These are phyloP conservation scores for Claviceps lovelessii DNA, from an alignment of 2,329 filamentous ascomycete species.

Conservation along the genomic window DNA sequence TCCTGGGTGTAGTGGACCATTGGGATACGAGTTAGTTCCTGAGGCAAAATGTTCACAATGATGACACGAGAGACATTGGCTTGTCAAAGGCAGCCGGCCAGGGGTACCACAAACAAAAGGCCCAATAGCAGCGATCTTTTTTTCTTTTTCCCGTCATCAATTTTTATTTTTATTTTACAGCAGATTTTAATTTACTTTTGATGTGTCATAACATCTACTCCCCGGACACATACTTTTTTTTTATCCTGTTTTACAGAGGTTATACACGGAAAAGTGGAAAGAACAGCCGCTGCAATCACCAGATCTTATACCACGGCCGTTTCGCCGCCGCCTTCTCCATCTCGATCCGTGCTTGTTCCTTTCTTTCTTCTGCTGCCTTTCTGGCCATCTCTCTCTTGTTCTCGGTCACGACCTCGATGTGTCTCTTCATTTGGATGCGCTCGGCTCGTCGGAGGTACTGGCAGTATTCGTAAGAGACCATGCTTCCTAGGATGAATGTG, in stretches of 20 bases:
- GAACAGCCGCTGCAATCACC: slow-evolving; percentile 22
- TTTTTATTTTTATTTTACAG: neutral
- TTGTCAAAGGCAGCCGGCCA: neutral
- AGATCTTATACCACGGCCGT: slow-evolving; percentile 42
- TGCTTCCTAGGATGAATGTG: slow-evolving; percentile 54
- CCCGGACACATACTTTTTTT: too few species aligned
- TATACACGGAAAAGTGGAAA: neutral
- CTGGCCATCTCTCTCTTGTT: slow-evolving; percentile 35
- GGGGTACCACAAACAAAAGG: neutral
- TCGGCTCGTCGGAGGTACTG: slow-evolving; percentile 60
- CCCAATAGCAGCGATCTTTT: neutral
- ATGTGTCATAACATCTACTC: neutral
- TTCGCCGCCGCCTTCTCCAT: slow-evolving; percentile 21
- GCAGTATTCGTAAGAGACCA: slow-evolving; percentile 72
- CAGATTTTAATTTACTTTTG: neutral
- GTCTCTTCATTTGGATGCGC: slow-evolving; percentile 68
- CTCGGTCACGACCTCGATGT: slow-evolving; percentile 50
- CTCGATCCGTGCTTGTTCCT: slow-evolving; percentile 18
- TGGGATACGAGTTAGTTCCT: neutral
- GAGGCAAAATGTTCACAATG: neutral
- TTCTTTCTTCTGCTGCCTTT: slow-evolving; percentile 29
- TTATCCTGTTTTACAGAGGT: neutral
- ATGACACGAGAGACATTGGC: neutral
- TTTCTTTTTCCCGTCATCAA: neutral
- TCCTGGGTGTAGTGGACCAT: neutral